Evolutionary conservation across 2,329 filamentous ascomycete species (phyloP), one percentile per base, ranked within the genome.

Genomic region (Lojkania enalia): DNA sequence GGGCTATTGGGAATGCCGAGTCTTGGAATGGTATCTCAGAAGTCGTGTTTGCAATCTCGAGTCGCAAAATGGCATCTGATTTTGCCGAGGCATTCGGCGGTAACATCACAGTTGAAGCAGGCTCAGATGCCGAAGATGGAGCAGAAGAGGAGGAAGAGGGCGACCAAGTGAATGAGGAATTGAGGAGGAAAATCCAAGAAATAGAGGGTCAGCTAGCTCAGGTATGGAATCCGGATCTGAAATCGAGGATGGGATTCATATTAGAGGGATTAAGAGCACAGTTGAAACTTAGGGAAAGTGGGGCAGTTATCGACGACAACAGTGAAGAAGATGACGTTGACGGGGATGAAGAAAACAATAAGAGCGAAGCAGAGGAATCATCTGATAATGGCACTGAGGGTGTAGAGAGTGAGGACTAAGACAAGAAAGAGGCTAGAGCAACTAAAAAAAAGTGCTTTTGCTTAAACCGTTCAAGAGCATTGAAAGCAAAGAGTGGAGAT

Each of bases 41-140:
- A 6, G 66, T 85, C 3, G 69, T 82, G 0, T 85, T 86, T 60
- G 82, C 82, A 0, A 80, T 85, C 51, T 74, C 74, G 9, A 77
- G 82, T 45, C 51, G 57, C 0, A 71, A 70, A 3, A 76, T 82
- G 71, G 78, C 81, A 0, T 66, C 67, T 11, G 73, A 75, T 0
- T 85, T 86, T 52, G 71, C 71, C 6, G 52, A 55, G 3, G 74
- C 70, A 0, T 83, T 81, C 60, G 77, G 74, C 0, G 61, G 70
- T 20, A 66, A 64, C 1, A 40, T 75, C 4, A 52, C 61, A 5
- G 49, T 66, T 32, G 49, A 74, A 58, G 20, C 58, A 46, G 46
- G 77, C 1, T 72, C 59, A 67, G 44, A 74, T 67, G 9, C 71
- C 66, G 70, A 75, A 45, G 66, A 68, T 7, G 69, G 47, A 1